Conservation (phyloP, 164 flowering plant genomes). For the Cinnamomum micranthum region DNA sequence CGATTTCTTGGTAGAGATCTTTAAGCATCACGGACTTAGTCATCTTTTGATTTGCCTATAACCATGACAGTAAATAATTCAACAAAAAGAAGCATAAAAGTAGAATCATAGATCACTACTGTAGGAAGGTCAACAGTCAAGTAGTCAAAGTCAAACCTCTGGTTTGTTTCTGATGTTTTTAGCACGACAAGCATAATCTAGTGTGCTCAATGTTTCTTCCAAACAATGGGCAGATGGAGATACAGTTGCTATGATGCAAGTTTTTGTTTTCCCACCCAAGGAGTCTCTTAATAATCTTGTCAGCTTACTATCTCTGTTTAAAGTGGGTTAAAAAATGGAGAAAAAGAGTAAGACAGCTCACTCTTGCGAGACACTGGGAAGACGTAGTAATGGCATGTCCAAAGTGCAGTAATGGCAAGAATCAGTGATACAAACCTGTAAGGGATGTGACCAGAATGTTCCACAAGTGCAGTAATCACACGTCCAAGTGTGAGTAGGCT, state of each 20-base stretch:
- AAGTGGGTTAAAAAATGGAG: background rate
- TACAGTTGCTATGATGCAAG: slow-evolving; percentile 81
- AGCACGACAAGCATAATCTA: slow-evolving; percentile 79
- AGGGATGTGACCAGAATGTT: slow-evolving; percentile 78
- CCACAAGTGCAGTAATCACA: slow-evolving; percentile 81
- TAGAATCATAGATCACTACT: background rate
- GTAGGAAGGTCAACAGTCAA: background rate
- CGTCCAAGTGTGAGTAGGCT: slow-evolving; percentile 92
- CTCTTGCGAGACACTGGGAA: background rate
- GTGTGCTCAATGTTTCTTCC: slow-evolving; percentile 82
- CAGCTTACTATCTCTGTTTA: slow-evolving; percentile 75
- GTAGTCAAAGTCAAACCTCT: slow-evolving; percentile 46
- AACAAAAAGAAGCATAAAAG: background rate
- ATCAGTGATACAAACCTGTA: slow-evolving; percentile 46
- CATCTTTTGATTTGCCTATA: slow-evolving; percentile 77
- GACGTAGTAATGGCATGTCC: background rate
- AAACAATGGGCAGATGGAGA: slow-evolving; percentile 64
- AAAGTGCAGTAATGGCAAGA: background rate
- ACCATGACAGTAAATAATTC: slow-evolving; percentile 3
- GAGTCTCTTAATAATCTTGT: slow-evolving; percentile 77
- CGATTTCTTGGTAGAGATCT: slow-evolving; percentile 72
- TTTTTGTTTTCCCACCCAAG: slow-evolving; percentile 81
- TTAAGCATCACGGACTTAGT: slow-evolving; percentile 61
- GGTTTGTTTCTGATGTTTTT: slow-evolving; percentile 80
- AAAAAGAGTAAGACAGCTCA: background rate